Conservation (phyloP, 371 early-diverging fungal species). For the Smittium mucronatum region DNA sequence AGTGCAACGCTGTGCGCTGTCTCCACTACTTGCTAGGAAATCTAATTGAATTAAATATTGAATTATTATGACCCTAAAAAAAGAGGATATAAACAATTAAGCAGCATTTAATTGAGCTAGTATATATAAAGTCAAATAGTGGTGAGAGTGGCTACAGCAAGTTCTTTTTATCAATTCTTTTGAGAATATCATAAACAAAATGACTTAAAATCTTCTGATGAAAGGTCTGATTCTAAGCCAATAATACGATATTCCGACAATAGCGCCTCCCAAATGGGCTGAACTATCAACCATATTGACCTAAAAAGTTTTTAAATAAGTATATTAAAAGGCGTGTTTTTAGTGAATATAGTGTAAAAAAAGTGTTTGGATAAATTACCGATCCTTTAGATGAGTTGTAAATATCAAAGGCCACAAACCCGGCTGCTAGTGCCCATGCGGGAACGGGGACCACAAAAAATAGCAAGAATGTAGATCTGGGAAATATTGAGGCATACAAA, state of each 20-base stretch:
- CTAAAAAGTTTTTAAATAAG: neutral
- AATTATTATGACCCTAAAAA: too few relatives aligned
- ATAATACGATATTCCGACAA: conserved; percentile 38
- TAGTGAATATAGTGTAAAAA: neutral
- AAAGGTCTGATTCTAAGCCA: conserved; percentile 27
- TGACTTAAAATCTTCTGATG: conserved; percentile 22
- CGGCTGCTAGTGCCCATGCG: conserved; percentile 35
- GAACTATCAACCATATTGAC: conserved; percentile 34
- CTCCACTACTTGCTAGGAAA: too few relatives aligned
- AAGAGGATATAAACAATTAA: too few relatives aligned
- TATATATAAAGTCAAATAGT: too few relatives aligned
- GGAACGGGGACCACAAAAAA: conserved; percentile 40
- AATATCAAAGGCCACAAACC: conserved; percentile 39
- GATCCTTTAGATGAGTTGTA: conserved; percentile 16
- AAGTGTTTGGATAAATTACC: neutral
- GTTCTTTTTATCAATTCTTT: too few relatives aligned
- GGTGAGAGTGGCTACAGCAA: too few relatives aligned
- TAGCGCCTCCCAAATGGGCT: conserved; percentile 44
- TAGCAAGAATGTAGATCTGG: conserved; percentile 28
- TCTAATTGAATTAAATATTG: too few relatives aligned
- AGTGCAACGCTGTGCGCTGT: too few relatives aligned
- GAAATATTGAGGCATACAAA: conserved; percentile 37
- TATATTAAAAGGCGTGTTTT: neutral
- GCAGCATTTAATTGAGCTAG: too few relatives aligned
- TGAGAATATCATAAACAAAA: too few relatives aligned